Evolutionary conservation across 305 asterid species (phyloP).

Genomic region (Fraxinus baroniana): DNA sequence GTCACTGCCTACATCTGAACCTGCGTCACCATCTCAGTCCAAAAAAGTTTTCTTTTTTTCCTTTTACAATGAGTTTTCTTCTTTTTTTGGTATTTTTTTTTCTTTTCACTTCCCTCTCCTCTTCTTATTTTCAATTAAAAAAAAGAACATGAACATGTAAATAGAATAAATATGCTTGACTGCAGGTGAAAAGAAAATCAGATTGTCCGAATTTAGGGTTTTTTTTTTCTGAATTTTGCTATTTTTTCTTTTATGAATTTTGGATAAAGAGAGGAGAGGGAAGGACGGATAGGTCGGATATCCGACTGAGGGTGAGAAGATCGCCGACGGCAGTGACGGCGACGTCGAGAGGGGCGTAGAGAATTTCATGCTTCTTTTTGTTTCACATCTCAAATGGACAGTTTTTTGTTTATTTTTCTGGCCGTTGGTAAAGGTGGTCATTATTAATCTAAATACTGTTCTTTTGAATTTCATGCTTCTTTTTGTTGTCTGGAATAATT

Average conservation of each 20-base stretch:
- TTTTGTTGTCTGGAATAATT: no score
- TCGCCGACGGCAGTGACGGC: slow-evolving; percentile 60
- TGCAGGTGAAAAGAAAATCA: slow-evolving; percentile 18
- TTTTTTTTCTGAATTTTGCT: slow-evolving; percentile 23
- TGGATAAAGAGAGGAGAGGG: slow-evolving; percentile 84
- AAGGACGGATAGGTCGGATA: slow-evolving; percentile 75
- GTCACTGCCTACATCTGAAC: slow-evolving; percentile 60
- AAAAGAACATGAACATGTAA: slow-evolving; percentile 12
- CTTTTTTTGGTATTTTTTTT: slow-evolving; percentile 38
- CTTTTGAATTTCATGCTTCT: background rate
- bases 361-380: no score
- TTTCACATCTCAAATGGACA: background rate
- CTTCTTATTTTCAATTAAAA: slow-evolving; percentile 57
- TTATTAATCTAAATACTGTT: background rate
- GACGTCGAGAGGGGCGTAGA: no score
- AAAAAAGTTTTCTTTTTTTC: slow-evolving; percentile 1
- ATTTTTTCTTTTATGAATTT: slow-evolving; percentile 29
- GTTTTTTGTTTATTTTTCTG: background rate
- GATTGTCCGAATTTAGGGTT: slow-evolving; percentile 16
- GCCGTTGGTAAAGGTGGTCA: background rate
- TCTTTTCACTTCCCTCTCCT: slow-evolving; percentile 84
- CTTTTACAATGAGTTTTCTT: slow-evolving; percentile 25
- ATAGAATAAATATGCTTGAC: slow-evolving; percentile 14
- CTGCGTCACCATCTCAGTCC: slow-evolving; percentile 69
- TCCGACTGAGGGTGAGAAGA: slow-evolving; percentile 46